Base-by-base conservation (phyloP, 352 stramenopile species). In the Globisporangium solare region DNA sequence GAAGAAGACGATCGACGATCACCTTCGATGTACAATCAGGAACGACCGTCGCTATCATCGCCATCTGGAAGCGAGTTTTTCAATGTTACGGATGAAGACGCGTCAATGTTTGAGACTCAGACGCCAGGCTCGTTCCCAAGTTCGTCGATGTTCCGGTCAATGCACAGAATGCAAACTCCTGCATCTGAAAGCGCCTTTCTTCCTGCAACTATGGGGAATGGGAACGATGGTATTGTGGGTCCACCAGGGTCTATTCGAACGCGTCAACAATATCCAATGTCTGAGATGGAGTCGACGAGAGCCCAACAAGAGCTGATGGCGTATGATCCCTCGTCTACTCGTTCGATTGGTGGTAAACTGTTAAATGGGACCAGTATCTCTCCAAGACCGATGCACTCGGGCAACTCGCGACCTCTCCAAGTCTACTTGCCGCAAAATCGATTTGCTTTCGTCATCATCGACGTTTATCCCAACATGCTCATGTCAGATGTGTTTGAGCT, bases 361-460 rank as follows among this genome's bases (percentile, higher is more conserved):
- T 22, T 73, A 24, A 76, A 61, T 14, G 67, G 47, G 58, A 21
- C 24, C 22, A 60, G 54, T 50, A 61, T 55, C 1, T 89, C 83
- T 2, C 83, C 83, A 21, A 63, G 68, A 17, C 82, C 85, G 46
- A 58, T 59, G 11, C 66, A 80, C 31, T 68, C 55, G 27, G 71
- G 62, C 4, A 78, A 74, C 31, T 1, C 68, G 46, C 64, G 77
- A 20, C 72, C 70, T 3, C 58, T 94, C 50, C 78, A 89, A 63
- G 81, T 95, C 24, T 95, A 95, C 56, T 65, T 95, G 8, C 81
- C 86, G 6, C 81, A 92, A 20, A 95, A 95, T 43, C 79, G 86
- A 12, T 95, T 95, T 60, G 82, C 79, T 0, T 93, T 76, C 42
- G 79, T 94, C 22, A 74, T 86, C 17, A 63, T 94, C n/a, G 74